Evolutionary conservation across 768 basidiomycete species (phyloP).

Genomic region (Agrocybe praecox): DNA sequence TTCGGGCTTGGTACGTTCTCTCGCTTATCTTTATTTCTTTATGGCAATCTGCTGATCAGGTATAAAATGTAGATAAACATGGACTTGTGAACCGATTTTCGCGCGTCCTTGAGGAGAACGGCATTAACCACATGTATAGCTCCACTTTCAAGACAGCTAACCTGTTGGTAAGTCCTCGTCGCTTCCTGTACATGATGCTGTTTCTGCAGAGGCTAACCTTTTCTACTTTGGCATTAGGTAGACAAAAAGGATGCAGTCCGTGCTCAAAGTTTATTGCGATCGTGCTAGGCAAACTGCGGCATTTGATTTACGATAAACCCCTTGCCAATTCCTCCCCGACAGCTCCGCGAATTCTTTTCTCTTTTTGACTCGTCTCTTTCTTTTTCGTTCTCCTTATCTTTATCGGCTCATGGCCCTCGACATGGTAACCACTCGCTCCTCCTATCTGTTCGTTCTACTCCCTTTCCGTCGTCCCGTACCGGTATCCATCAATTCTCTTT

Average conservation of each 20-base stretch:
- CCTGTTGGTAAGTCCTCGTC: conserved; percentile 52
- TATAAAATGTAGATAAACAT: conserved; percentile 58
- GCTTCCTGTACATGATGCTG: neutral
- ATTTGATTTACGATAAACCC: neutral
- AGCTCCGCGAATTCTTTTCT: neutral
- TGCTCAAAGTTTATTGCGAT: conserved; percentile 58
- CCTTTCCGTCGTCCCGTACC: neutral
- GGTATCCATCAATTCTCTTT: too few relatives aligned
- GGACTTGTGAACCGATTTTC: conserved; percentile 81
- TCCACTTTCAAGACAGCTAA: conserved; percentile 87
- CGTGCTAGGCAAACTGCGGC: conserved; percentile 38
- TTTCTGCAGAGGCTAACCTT: neutral
- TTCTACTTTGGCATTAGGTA: conserved; percentile 52
- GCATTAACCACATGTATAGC: conserved; percentile 84
- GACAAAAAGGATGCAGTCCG: conserved; percentile 58
- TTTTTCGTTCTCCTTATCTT: neutral
- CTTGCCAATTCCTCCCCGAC: too few relatives aligned
- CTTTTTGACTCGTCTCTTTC: too few relatives aligned
- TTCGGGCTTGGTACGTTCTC: conserved; percentile 65
- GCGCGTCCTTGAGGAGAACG: conserved; percentile 67
- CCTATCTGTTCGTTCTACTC: neutral
- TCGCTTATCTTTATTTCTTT: neutral
- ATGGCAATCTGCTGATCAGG: neutral
- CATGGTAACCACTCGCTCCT: neutral
- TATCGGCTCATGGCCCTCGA: neutral